Evolutionary conservation across 805 yeast genomes (phyloP).

Genomic region (Sungouiozyma ichnusensis): DNA sequence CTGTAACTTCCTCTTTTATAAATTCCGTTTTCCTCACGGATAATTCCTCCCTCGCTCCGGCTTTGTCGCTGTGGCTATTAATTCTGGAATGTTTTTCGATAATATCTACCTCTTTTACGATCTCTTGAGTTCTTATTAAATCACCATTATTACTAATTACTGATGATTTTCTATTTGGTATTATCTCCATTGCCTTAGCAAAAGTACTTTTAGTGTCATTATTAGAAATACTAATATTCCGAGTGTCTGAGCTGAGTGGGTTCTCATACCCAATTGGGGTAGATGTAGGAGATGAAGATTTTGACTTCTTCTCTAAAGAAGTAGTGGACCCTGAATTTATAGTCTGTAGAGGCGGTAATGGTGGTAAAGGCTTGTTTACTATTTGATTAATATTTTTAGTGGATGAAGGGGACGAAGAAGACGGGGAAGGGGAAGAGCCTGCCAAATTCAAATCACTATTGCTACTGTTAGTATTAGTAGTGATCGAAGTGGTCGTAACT

Average conservation of each 20-base stretch:
- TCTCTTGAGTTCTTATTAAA: background rate
- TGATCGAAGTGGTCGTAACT: slow-evolving; percentile 2
- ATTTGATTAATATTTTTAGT: slow-evolving; percentile 20
- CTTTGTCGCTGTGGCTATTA: background rate
- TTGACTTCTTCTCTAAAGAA: background rate
- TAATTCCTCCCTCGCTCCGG: background rate
- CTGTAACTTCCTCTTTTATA: background rate
- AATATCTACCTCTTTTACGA: background rate
- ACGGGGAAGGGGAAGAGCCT: background rate
- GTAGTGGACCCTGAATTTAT: background rate
- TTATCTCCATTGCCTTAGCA: background rate
- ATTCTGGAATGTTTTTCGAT: background rate
- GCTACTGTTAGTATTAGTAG: slow-evolving; percentile 7
- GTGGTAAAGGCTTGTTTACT: slow-evolving; percentile 34
- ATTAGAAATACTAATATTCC: slow-evolving; percentile 6
- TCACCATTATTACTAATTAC: background rate
- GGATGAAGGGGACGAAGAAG: slow-evolving; percentile 1
- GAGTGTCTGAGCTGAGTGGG: background rate
- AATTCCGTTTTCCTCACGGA: background rate
- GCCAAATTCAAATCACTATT: background rate
- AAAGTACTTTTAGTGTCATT: slow-evolving; percentile 4
- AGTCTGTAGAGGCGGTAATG: slow-evolving; percentile 24
- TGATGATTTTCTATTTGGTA: background rate
- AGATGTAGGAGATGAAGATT: slow-evolving; percentile 3
- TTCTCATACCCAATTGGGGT: background rate